Percentiles rank a stretch among this genome's conserved stretches.
Evolutionary conservation across 139 green algal genomes (phyloP).

Genomic region (Picochlorum sp.): DNA sequence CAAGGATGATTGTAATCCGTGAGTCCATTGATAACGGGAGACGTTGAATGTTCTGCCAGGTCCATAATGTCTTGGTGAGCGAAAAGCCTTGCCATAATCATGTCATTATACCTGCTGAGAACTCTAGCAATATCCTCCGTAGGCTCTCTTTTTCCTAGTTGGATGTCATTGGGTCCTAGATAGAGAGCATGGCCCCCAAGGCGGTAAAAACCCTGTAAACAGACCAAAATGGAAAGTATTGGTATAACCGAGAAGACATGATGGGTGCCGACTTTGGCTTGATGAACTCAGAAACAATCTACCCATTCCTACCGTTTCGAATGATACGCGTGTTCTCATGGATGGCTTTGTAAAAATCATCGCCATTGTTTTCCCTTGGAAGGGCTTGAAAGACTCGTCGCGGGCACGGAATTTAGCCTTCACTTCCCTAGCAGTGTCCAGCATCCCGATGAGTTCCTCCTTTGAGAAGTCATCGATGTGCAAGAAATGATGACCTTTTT

Average conservation of each 20-base stretch:
- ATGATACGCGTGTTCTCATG: slow-evolving; percentile 90
- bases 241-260: background rate
- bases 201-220: slow-evolving; percentile 75
- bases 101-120: slow-evolving; percentile 88
- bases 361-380: slow-evolving; percentile 81
- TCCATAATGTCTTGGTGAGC: slow-evolving; percentile 87
- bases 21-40: slow-evolving; percentile 94
- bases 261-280: background rate
- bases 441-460: slow-evolving; percentile 75
- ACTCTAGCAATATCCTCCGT: slow-evolving; percentile 93
- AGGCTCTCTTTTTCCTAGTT: slow-evolving; percentile 91
- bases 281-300: background rate
- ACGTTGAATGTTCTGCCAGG: slow-evolving; percentile 66
- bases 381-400: slow-evolving; percentile 80
- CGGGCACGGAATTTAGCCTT: slow-evolving; percentile 71
- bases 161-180: slow-evolving; percentile 86
- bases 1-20: slow-evolving; percentile 99
- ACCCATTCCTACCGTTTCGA: slow-evolving; percentile 76
- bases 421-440: slow-evolving; percentile 59
- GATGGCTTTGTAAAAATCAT: slow-evolving; percentile 99
- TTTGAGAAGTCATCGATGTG: slow-evolving; percentile 93
- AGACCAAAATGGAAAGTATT: background rate
- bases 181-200: slow-evolving; percentile 93
- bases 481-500: slow-evolving; percentile 18
- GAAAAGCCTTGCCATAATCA: slow-evolving; percentile 98